These are phyloP conservation scores for Royoungia palumana DNA, from an alignment of 768 basidiomycete species.

Conservation along the genomic window DNA sequence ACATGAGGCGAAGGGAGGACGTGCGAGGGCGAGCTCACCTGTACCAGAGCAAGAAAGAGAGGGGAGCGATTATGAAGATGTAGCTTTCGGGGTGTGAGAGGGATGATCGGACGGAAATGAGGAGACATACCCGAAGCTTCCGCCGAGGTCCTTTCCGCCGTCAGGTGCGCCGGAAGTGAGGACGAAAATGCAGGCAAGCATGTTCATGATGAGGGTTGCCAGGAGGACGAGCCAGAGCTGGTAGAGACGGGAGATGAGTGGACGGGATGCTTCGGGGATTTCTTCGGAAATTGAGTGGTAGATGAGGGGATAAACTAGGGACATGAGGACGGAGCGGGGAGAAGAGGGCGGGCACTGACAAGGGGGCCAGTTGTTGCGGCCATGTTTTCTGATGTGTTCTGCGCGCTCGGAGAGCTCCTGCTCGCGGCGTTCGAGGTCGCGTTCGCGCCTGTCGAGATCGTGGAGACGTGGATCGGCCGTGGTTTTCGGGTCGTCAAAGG, in stretches of 20 bases:
- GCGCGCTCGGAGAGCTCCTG: conserved; percentile 65
- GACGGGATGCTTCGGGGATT: conserved; percentile 77
- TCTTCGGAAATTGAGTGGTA: conserved; percentile 91
- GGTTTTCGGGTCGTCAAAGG: conserved; percentile 80
- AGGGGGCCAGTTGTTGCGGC: conserved; percentile 91
- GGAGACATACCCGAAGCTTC: conserved; percentile 67
- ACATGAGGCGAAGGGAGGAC: conserved; percentile 9
- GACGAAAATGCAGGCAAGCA: conserved; percentile 86
- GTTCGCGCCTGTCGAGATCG: conserved; percentile 74
- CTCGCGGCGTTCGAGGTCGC: conserved; percentile 78
- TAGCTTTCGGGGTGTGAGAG: conserved; percentile 48
- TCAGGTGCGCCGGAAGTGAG: conserved; percentile 73
- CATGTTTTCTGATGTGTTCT: conserved; percentile 67
- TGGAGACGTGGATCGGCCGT: conserved; percentile 47
- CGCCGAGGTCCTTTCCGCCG: conserved; percentile 77
- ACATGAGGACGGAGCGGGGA: conserved; percentile 17
- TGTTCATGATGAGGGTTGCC: conserved; percentile 79
- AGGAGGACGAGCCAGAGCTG: conserved; percentile 92
- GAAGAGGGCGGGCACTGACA: conserved; percentile 48
- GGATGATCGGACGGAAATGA: conserved; percentile 21
- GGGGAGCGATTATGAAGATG: conserved; percentile 66
- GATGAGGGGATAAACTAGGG: conserved; percentile 85
- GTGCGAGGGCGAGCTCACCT: conserved; percentile 55
- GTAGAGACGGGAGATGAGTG: conserved; percentile 82
- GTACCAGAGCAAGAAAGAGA: conserved; percentile 95